Base-by-base conservation (phyloP, 2,329 filamentous ascomycete genomes). In the Fonsecaea multimorphosa region DNA sequence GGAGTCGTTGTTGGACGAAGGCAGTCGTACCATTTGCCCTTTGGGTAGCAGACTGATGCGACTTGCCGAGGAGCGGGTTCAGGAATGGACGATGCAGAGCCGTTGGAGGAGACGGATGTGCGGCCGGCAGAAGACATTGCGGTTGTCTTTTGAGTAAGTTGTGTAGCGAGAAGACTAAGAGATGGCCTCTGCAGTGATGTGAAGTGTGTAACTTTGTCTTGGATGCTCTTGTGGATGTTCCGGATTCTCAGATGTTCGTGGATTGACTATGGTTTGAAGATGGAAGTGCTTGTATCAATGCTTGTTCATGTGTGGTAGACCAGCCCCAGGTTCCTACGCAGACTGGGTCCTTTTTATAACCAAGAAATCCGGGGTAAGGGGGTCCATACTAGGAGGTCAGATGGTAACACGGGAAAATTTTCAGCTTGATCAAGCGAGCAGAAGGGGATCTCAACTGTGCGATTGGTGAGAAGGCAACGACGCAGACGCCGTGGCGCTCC, bases 11-110 rank as follows among this genome's bases (percentile, higher is more conserved):
- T 67, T 8, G 65, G 65, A 9, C 65, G 65, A 27, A 67, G 61
- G 65, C 65, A 67, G 58, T 67, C 65, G 53, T 67, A 67, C 61
- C 65, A 64, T 32, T 67, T 67, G 61, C 65, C 61, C 58, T 68
- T 65, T 19, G 65, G 65, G 16, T 60, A 56, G 34, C 65, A 68
- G 36, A 68, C 34, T 16, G 58, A 65, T 3, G 58, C 59, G 34
- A 65, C 61, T 32, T 53, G 56, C 8, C 56, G 55, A 11, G 55
- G 49, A 27, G 49, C 19, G 34, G 64, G 46, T 46, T 56, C 40
- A 36, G 54, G 53, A 19, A 61, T 36, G 36, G 63, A 56, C 27
- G 46, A 36, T 11, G 29, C 22, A 16, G 53, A 51, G 34, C 38
- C 22, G 40, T 57, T 27, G 46, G 32, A 49, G 12, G 55, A 63